Conservation (phyloP, 1,284 basidiomycete species). For the Trichosporon sp. region DNA sequence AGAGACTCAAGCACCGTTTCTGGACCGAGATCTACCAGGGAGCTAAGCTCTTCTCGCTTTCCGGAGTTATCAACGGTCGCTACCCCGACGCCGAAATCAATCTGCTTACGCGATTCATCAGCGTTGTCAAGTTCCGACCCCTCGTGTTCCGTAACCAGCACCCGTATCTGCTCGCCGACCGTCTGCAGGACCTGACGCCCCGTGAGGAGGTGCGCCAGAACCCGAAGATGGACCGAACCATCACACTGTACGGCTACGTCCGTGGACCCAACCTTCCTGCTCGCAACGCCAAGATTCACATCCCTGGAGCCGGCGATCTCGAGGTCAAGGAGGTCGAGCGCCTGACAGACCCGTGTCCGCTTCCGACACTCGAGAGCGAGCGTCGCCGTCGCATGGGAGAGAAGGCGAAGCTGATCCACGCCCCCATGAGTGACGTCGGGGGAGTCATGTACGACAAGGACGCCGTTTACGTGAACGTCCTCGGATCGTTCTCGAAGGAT, state of each 20-base stretch:
- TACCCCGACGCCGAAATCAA: slow-evolving; percentile 97
- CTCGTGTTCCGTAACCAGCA: slow-evolving; percentile 92
- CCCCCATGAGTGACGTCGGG: slow-evolving; percentile 98
- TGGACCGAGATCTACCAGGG: slow-evolving; percentile 99
- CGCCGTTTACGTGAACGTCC: slow-evolving; percentile 96
- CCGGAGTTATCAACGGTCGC: slow-evolving; percentile 94
- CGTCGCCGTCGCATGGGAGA: slow-evolving; percentile 90
- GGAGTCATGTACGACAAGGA: slow-evolving; percentile 98
- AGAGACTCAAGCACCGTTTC: slow-evolving; percentile 96
- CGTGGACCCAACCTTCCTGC: slow-evolving; percentile 83
- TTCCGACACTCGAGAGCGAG: slow-evolving; percentile 89
- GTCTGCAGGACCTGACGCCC: slow-evolving; percentile 91
- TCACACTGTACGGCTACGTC: slow-evolving; percentile 94
- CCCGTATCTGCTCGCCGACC: slow-evolving; percentile 94
- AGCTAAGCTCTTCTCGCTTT: slow-evolving; percentile 97
- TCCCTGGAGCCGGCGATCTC: slow-evolving; percentile 91
- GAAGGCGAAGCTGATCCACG: slow-evolving; percentile 93
- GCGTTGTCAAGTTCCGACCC: slow-evolving; percentile 98
- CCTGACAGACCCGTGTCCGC: slow-evolving; percentile 89
- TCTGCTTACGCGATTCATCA: slow-evolving; percentile 93
- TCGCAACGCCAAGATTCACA: slow-evolving; percentile 80
- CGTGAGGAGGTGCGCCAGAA: slow-evolving; percentile 78
- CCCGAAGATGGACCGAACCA: slow-evolving; percentile 78
- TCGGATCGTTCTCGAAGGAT: slow-evolving; percentile 81
- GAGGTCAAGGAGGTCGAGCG: slow-evolving; percentile 72